A percentile compares a stretch with the other conserved stretches of the same genome.
Evolutionary conservation across 495 filamentous ascomycete species (phyloP).

Genomic region (Gamarada debralockiae): DNA sequence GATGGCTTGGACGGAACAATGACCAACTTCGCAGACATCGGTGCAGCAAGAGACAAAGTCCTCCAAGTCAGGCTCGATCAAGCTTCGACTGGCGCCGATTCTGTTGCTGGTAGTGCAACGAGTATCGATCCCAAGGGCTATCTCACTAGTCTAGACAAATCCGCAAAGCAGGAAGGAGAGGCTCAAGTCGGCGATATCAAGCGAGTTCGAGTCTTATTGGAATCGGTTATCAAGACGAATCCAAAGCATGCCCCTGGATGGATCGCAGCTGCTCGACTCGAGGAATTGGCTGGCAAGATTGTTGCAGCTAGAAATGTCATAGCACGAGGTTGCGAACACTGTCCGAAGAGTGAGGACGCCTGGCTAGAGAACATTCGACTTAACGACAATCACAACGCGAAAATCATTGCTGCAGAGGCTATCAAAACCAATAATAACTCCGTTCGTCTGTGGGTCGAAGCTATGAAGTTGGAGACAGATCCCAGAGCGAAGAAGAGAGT

Average conservation of each 20-base stretch:
- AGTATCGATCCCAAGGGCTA: constrained; percentile 96
- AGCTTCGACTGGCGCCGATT: constrained; percentile 71
- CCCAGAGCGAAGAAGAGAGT: constrained; percentile 82
- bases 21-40: constrained; percentile 98
- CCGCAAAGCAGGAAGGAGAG: constrained; percentile 72
- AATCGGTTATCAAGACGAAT: constrained; percentile 94
- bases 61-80: constrained; percentile 88
- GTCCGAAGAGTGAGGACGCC: constrained; percentile 89
- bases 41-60: constrained; percentile 90
- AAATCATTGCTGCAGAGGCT: constrained; percentile 91
- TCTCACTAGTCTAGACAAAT: constrained; percentile 80
- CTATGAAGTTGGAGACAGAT: constrained; percentile 88
- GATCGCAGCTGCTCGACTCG: constrained; percentile 90
- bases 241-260: constrained; percentile 93
- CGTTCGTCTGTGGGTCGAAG: constrained; percentile 86
- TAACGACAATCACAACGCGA: constrained; percentile 88
- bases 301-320: constrained; percentile 83
- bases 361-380: constrained; percentile 95
- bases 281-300: constrained; percentile 87
- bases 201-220: constrained; percentile 85
- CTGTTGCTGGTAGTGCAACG: constrained; percentile 73
- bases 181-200: constrained; percentile 92
- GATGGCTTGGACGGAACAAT: constrained; percentile 75
- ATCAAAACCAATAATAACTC: constrained; percentile 88
- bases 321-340: constrained; percentile 78